Base-by-base conservation (phyloP, 805 yeast genomes). In the Kurtzmaniella fragi region DNA sequence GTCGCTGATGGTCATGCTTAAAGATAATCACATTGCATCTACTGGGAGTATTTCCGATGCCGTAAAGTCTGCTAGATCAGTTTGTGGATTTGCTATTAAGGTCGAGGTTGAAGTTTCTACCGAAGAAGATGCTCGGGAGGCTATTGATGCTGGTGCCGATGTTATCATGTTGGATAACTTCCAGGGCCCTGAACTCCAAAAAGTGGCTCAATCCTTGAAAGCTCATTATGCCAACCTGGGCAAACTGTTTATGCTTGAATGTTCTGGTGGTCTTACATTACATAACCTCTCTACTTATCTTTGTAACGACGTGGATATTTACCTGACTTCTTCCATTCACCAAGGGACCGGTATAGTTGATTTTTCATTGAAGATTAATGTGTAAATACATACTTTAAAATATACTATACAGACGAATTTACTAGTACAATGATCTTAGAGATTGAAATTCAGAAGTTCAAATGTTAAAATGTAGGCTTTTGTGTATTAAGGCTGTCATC, bases 141-240 rank as follows among this genome's bases (percentile, higher is more conserved):
- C 98, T 17, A 91, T 91, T 51, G 77, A 69, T 12, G 95, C 97
- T 1, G 97, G 98, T 10, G 97, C 97, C 0, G 98, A 90, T 59
- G 85, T 91, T 15, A 82, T 91, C 44, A 90, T 90, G 98, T 73
- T 90, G 54, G 98, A 90, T 56, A 90, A 90, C 59, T 91, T 91
- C 59, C 56, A 71, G 3, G 86, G 88, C 2, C 75, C 71, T 1
- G 83, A 72, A 13, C 67, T 90, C 42, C 78, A 75, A 44, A 48
- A 55, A 0, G 91, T 83, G 14, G 95, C 96, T 0, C 56, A 56
- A 23, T 72, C 62, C 45, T 64, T 90, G 44, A 88, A 82, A 57
- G 42, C 50, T 2, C 69, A 68, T 48, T 86, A 85, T 79, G 50
- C 56, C 3, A 69, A 70, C 12, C 47, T 58, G 17, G 52, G 56